A percentile compares a stretch with the other conserved stretches of the same genome.
Conservation (phyloP, 495 filamentous ascomycete genomes). For the Aspergillus sclerotiicarbonarius region DNA sequence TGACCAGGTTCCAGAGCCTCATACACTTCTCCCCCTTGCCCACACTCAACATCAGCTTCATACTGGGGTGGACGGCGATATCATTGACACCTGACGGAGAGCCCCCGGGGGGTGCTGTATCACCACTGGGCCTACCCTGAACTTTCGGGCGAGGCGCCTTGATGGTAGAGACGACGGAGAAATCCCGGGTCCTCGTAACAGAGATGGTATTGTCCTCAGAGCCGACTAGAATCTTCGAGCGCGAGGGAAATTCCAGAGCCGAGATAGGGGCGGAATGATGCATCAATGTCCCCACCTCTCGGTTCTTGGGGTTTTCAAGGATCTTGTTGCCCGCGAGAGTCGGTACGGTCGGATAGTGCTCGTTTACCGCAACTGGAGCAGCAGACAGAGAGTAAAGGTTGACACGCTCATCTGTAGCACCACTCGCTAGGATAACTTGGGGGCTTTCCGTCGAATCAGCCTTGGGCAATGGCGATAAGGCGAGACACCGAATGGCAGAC, state of each 20-base stretch:
- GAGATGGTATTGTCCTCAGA: slow-evolving; percentile 87
- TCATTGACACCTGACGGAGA: slow-evolving; percentile 90
- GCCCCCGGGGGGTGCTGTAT: slow-evolving; percentile 80
- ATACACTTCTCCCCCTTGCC: slow-evolving; percentile 85
- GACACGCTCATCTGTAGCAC: slow-evolving; percentile 88
- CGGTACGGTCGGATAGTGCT: slow-evolving; percentile 50
- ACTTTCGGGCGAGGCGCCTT: slow-evolving; percentile 85
- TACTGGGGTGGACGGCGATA: slow-evolving; percentile 91
- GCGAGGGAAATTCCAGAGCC: slow-evolving; percentile 75
- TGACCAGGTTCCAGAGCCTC: slow-evolving; percentile 95
- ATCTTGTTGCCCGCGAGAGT: slow-evolving; percentile 66
- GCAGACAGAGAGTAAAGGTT: slow-evolving; percentile 91
- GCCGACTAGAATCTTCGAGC: slow-evolving; percentile 79
- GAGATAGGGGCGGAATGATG: slow-evolving; percentile 83
- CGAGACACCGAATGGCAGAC: slow-evolving; percentile 85
- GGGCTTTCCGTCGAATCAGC: slow-evolving; percentile 49
- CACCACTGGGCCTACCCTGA: slow-evolving; percentile 79
- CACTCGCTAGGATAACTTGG: slow-evolving; percentile 84
- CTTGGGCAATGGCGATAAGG: slow-evolving; percentile 75
- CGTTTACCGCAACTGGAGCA: slow-evolving; percentile 49
- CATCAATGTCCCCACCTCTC: slow-evolving; percentile 79
- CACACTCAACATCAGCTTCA: slow-evolving; percentile 93
- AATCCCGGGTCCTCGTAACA: slow-evolving; percentile 83
- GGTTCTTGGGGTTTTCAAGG: slow-evolving; percentile 79
- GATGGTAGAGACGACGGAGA: slow-evolving; percentile 83